Base-by-base conservation (phyloP, 257 asterid species). In the Solanum medicagineum region DNA sequence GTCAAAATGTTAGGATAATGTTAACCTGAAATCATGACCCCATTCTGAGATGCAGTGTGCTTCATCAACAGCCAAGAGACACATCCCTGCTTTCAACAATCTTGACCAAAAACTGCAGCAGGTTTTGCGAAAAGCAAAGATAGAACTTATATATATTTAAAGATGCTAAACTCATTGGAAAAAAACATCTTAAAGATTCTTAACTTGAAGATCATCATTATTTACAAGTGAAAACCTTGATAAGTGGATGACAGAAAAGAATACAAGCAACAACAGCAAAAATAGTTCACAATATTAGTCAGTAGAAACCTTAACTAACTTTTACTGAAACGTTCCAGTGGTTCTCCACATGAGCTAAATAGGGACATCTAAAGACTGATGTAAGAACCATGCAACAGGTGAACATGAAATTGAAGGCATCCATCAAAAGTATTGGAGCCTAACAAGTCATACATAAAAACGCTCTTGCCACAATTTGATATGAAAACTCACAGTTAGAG, bases 1-100 rank as follows among this genome's bases (percentile, higher is more conserved):
- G 47, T 51, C 63, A 77, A 77, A 77, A 26, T 77, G 22, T 29
- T 24, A 24, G 62, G 63, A 53, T 51, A 77, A 26, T 29, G 83
- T 26, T 80, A 51, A 91, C 98, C 99, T 92, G 94, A 96, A 96
- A 90, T 91, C 89, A 77, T 96, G 99, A 70, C 99, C 99, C 99
- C 99, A 96, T 89, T 96, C 98, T 36, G 99, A 96, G 86, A 96
- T 96, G 91, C 99, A 96, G 86, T 96, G 99, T 84, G 98, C 99
- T 91, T 96, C 99, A 83, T 96, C 99, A 90, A 96, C 97, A 88
- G 99, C 98, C 90, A 96, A 84, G 66, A 96, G 93, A 87, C 98
- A 92, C 74, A 96, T 92, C 87, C 99, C 99, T 7, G 89, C 87
- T 65, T 89, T 86, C 53, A 90, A 90, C 89, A 94, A 86, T 86